A percentile compares a stretch with the other conserved stretches of the same genome.
phyloP scores from a whole-genome alignment of 495 filamentous ascomycete genomes.

The Xylaria nigripes region DNA sequence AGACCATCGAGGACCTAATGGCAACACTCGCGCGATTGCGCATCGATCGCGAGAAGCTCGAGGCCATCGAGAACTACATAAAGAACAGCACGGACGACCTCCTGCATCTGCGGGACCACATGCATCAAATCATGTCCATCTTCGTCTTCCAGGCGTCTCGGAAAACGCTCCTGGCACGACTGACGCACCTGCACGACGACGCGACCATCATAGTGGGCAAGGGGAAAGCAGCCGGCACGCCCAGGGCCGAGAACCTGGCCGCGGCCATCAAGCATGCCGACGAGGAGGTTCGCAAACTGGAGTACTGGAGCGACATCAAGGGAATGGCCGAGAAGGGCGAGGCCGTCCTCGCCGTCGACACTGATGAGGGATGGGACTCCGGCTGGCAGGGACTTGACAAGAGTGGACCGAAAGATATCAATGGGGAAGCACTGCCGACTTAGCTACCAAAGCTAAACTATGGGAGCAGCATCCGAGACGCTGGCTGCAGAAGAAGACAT shows the following conservation, averaged over 20 bases:
- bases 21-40: constrained; percentile 52
- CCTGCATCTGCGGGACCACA: constrained; percentile 63
- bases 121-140: constrained; percentile 74
- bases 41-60: constrained; percentile 86
- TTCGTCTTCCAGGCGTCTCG: constrained; percentile 88
- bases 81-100: constrained; percentile 73
- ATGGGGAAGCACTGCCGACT: constrained; percentile 11
- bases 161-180: constrained; percentile 58
- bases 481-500: no score
- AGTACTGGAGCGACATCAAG: constrained; percentile 71
- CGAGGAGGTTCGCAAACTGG: constrained; percentile 55
- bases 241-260: constrained; percentile 45
- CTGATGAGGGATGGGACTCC: constrained; percentile 37
- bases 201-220: constrained; percentile 28
- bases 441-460: no score
- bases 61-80: constrained; percentile 70
- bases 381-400: constrained; percentile 37
- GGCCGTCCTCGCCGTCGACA: constrained; percentile 38
- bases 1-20: constrained; percentile 26
- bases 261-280: constrained; percentile 55
- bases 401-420: constrained; percentile 26
- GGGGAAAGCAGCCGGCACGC: constrained; percentile 19
- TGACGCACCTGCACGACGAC: constrained; percentile 56
- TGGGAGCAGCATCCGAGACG: no score
- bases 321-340: constrained; percentile 49